Evolutionary conservation across 192 early-diverging fungal species (phyloP).

Genomic region (Coemansia guatemalensis): DNA sequence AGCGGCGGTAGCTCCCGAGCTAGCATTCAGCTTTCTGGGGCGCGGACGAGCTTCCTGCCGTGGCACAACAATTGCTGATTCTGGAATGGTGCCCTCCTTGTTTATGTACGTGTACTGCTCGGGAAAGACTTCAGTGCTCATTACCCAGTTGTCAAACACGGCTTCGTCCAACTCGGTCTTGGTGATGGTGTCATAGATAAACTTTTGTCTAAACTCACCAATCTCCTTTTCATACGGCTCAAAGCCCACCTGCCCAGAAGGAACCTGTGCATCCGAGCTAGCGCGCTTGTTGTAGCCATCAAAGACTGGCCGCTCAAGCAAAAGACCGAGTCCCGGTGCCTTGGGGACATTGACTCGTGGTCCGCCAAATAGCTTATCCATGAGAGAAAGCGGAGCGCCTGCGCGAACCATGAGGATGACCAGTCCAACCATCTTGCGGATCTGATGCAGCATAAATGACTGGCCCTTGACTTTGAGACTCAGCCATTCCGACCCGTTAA

Average conservation of each 20-base stretch:
- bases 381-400: constrained; percentile 64
- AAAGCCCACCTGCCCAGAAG: constrained; percentile 56
- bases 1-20: neutral
- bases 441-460: constrained; percentile 99
- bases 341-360: constrained; percentile 93
- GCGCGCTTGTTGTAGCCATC: constrained; percentile 61
- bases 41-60: constrained; percentile 15
- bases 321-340: constrained; percentile 86
- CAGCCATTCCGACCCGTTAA: constrained; percentile 82
- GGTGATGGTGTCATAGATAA: constrained; percentile 80
- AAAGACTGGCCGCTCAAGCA: constrained; percentile 81
- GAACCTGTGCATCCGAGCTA: constrained; percentile 17
- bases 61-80: constrained; percentile 43
- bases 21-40: neutral
- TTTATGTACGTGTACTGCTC: constrained; percentile 52
- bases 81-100: constrained; percentile 47
- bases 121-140: constrained; percentile 44
- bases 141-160: constrained; percentile 57
- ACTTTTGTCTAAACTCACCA: constrained; percentile 82
- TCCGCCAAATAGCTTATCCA: constrained; percentile 63
- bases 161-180: constrained; percentile 68
- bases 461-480: constrained; percentile 91
- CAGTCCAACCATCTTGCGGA: constrained; percentile 98
- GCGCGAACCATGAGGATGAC: constrained; percentile 80
- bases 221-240: constrained; percentile 68